phyloP scores from a whole-genome alignment of 2,329 filamentous ascomycete genomes.

The Pseudogymnoascus sp. region DNA sequence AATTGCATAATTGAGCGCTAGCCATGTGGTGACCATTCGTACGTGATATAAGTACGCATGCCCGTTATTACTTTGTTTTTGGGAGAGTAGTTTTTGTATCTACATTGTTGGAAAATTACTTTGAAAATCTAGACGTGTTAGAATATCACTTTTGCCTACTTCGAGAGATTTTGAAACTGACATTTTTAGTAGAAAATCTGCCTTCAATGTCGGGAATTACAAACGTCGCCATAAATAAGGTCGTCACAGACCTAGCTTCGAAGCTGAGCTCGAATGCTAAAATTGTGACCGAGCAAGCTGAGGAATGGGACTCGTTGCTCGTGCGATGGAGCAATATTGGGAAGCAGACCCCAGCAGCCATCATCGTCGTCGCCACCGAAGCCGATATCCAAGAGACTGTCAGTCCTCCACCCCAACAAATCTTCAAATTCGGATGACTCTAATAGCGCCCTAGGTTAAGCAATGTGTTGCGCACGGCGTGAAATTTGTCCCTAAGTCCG shows the following conservation, averaged over 20 bases:
- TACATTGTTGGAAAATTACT: background rate
- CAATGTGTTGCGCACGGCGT: conserved; percentile 7
- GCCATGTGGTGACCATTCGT: background rate
- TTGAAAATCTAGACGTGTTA: background rate
- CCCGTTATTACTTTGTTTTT: background rate
- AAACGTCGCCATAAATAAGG: background rate
- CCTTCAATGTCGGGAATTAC: background rate
- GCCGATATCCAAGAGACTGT: conserved; percentile 16
- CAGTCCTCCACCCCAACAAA: background rate
- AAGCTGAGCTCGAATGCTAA: background rate
- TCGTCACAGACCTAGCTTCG: background rate
- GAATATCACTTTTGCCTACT: background rate
- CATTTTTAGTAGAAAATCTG: background rate
- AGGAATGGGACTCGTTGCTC: background rate
- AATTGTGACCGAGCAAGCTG: background rate
- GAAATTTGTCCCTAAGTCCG: conserved; percentile 21
- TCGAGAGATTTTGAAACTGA: background rate
- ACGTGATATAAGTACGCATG: background rate
- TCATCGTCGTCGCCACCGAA: conserved; percentile 15
- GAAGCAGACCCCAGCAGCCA: conserved; percentile 14
- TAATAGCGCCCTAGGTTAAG: background rate
- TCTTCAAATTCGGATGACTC: background rate
- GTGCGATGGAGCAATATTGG: conserved; percentile 16
- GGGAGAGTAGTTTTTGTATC: background rate
- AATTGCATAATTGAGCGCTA: background rate